phyloP scores from a whole-genome alignment of 2,329 filamentous ascomycete species.

The Claviceps sp. region DNA sequence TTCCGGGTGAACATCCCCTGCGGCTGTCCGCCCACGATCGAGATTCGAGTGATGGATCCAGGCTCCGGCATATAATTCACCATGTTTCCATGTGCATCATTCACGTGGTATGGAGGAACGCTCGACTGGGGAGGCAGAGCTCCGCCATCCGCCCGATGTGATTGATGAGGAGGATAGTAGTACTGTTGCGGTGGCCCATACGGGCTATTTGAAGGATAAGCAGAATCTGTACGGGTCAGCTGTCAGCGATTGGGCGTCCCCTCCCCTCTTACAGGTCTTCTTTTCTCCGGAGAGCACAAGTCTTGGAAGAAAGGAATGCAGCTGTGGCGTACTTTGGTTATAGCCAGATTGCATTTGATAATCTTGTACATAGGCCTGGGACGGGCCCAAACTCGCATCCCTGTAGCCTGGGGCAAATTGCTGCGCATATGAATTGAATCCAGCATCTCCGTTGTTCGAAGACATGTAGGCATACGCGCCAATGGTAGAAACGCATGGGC shows the following conservation, averaged over 20 bases:
- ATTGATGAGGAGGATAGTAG: constrained; percentile 20
- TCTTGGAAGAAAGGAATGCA: background rate
- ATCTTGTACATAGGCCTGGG: constrained; percentile 21
- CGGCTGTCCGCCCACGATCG: constrained; percentile 34
- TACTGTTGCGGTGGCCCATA: constrained; percentile 26
- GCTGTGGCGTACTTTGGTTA: constrained; percentile 16
- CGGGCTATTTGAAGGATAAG: constrained; percentile 18
- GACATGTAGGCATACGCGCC: constrained; percentile 60
- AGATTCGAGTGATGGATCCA: constrained; percentile 19
- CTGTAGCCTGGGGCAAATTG: constrained; percentile 25
- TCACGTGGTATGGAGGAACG: constrained; percentile 15
- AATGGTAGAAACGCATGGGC: constrained; percentile 69
- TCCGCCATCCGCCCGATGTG: constrained; percentile 16
- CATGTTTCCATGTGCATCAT: constrained; percentile 11
- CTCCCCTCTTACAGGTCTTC: background rate
- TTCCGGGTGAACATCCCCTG: constrained; percentile 90
- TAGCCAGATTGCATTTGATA: constrained; percentile 19
- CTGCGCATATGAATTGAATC: constrained; percentile 17
- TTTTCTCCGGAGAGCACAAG: background rate
- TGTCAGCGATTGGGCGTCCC: background rate
- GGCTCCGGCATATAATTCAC: constrained; percentile 18
- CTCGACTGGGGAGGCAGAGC: constrained; percentile 15
- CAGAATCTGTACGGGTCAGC: constrained; percentile 7
- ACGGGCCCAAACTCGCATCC: constrained; percentile 19
- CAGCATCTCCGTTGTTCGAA: constrained; percentile 26